These are phyloP conservation scores for Multifurca ochricompacta DNA, from an alignment of 768 basidiomycete species.

Conservation along the genomic window DNA sequence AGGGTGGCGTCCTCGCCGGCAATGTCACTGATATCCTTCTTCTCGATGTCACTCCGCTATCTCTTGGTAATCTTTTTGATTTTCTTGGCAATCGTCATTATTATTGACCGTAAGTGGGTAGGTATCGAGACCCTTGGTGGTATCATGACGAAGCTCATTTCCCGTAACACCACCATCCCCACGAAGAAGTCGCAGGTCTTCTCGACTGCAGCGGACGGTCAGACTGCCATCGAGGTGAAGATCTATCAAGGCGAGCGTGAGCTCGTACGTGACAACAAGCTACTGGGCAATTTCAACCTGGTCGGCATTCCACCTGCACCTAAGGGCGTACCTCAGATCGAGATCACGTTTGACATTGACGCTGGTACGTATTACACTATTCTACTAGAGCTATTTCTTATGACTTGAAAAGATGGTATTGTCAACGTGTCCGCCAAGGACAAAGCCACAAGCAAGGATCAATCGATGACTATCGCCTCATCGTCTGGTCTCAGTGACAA, in stretches of 20 bases:
- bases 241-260: slow-evolving; percentile 99
- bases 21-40: slow-evolving; percentile 94
- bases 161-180: slow-evolving; percentile 97
- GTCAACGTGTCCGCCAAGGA: slow-evolving; percentile 97
- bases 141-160: slow-evolving; percentile 99
- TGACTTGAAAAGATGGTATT: slow-evolving; percentile 61
- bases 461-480: slow-evolving; percentile 95
- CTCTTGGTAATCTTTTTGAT: slow-evolving; percentile 58
- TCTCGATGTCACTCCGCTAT: slow-evolving; percentile 92
- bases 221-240: slow-evolving; percentile 99
- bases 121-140: slow-evolving; percentile 96
- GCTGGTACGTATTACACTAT: slow-evolving; percentile 48
- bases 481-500: slow-evolving; percentile 94
- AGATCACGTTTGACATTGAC: slow-evolving; percentile 95
- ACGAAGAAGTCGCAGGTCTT: slow-evolving; percentile 99
- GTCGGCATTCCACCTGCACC: slow-evolving; percentile 88
- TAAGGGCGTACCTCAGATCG: slow-evolving; percentile 70
- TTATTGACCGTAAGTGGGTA: slow-evolving; percentile 19
- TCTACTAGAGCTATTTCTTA: slow-evolving; percentile 1
- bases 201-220: slow-evolving; percentile 97
- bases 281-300: slow-evolving; percentile 99
- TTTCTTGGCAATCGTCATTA: background rate
- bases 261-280: slow-evolving; percentile 95
- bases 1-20: slow-evolving; percentile 95
- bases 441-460: slow-evolving; percentile 85